Base-by-base conservation (phyloP, 257 asterid species). In the Forsythia viridissima region DNA sequence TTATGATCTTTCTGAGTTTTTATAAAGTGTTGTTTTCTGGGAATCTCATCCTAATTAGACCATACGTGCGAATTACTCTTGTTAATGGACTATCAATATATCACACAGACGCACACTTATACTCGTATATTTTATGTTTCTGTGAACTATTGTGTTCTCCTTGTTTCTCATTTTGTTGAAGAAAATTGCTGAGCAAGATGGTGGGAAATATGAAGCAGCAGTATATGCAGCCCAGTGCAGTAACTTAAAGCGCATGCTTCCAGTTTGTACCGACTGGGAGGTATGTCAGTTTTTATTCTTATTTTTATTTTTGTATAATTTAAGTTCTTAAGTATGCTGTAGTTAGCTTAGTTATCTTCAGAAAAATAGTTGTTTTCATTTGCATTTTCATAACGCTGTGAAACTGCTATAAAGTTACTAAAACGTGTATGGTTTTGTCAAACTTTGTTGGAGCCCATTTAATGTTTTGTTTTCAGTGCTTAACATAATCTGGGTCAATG, bases 181-280 rank as follows among this genome's bases (percentile, higher is more conserved):
- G 99, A 91, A 87, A 93, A 96, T 96, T 82, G 96, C 98, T 66
- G 96, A 87, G 87, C 95, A 92, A 90, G 98, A 90, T 71, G 97
- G 98, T 48, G 97, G 95, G 52, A 93, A 93, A 75, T 96, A 91
- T 81, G 99, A 96, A 84, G 79, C 91, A 74, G 99, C 99, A 76
- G 91, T 93, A 38, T 93, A 93, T 87, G 99, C 98, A 72, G 88
- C 84, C 69, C 96, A 92, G 76, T 92, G 97, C 84, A 90, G 99
- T 91, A 96, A 96, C 89, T 80, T 93, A 85, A 93, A 88, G 86
- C 97, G 96, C 83, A 83, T 93, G 77, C 92, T 96, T 88, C 95
- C 99, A 51, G 92, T 94, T 83, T 96, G 99, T 87, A 86, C 92
- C 39, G 96, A 96, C 82, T 96, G 99, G 99, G 99, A 96, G 96